A percentile compares a stretch with the other conserved stretches of the same genome.
These are phyloP conservation scores for Golubevia sp. DNA, from an alignment of 1,284 basidiomycete genomes.

Conservation along the genomic window DNA sequence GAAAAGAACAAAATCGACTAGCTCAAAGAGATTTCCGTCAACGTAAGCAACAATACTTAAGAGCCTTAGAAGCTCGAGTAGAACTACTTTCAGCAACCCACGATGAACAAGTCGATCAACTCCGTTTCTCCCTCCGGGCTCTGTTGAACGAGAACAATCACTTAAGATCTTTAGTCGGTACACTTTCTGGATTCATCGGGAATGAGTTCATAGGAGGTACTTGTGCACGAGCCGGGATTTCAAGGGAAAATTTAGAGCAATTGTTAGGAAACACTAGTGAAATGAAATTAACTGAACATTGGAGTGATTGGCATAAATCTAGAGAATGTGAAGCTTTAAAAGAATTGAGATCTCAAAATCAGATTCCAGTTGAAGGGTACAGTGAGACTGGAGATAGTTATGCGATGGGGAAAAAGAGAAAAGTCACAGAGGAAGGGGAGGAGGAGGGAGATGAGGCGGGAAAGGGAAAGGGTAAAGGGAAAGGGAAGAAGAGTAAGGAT, in stretches of 20 bases:
- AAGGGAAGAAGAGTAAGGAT: neutral
- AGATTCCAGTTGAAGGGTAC: constrained; percentile 44
- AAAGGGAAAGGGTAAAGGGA: neutral
- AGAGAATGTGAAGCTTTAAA: constrained; percentile 37
- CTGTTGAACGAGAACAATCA: constrained; percentile 47
- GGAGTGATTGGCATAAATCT: constrained; percentile 47
- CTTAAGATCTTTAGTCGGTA: constrained; percentile 31
- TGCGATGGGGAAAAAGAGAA: constrained; percentile 1
- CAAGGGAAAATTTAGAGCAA: constrained; percentile 25
- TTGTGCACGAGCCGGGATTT: constrained; percentile 27
- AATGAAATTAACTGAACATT: constrained; percentile 40
- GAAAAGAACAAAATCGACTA: constrained; percentile 51
- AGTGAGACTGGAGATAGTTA: constrained; percentile 23
- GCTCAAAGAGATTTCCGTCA: constrained; percentile 53
- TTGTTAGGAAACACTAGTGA: constrained; percentile 32
- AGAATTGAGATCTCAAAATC: constrained; percentile 37
- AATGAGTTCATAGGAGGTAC: constrained; percentile 32
- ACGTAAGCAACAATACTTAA: constrained; percentile 51
- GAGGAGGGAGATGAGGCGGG: neutral
- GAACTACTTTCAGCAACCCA: constrained; percentile 49
- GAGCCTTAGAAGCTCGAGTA: constrained; percentile 38
- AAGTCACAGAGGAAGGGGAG: constrained; percentile 1
- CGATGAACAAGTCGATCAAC: constrained; percentile 47
- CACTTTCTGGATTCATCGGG: constrained; percentile 41
- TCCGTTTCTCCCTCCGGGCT: constrained; percentile 33